Conservation (phyloP, 1,284 basidiomycete species). For the Ustilago loliicola region DNA sequence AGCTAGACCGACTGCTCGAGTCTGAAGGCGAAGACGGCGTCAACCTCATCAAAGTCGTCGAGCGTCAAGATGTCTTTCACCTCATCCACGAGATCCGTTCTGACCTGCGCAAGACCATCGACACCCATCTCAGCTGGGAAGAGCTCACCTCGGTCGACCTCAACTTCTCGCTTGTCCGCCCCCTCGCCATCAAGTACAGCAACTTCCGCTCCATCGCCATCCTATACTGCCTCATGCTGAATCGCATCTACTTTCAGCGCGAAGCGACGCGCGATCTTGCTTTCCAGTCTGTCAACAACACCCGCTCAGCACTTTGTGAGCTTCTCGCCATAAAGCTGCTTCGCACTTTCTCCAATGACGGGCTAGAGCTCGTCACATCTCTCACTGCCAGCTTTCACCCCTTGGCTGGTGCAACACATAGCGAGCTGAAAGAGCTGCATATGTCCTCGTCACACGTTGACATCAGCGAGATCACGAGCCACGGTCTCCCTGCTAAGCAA, state of each 20-base stretch:
- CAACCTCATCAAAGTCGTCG: conserved; percentile 51
- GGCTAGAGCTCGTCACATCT: conserved; percentile 80
- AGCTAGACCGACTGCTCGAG: conserved; percentile 46
- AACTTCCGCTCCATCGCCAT: conserved; percentile 73
- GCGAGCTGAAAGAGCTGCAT: conserved; percentile 41
- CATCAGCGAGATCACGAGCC: conserved; percentile 25
- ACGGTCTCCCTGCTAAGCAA: conserved; percentile 44
- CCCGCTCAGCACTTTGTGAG: conserved; percentile 86
- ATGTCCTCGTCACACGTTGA: conserved; percentile 37
- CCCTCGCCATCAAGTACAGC: conserved; percentile 62
- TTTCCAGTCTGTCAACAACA: conserved; percentile 77
- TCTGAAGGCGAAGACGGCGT: conserved; percentile 53
- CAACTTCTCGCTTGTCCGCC: conserved; percentile 63
- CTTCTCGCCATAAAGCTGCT: conserved; percentile 86
- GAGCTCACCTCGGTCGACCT: conserved; percentile 62
- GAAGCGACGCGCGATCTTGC: conserved; percentile 72
- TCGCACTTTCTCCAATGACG: conserved; percentile 71
- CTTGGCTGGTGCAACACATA: conserved; percentile 73
- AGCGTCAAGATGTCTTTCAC: conserved; percentile 57
- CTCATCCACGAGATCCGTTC: conserved; percentile 55
- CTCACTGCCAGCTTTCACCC: conserved; percentile 90
- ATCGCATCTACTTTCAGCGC: conserved; percentile 85
- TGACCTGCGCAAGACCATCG: conserved; percentile 59
- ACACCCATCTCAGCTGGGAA: conserved; percentile 63
- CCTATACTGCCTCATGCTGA: conserved; percentile 89